phyloP scores from a whole-genome alignment of 768 basidiomycete species.

The Mycena epipterygia region DNA sequence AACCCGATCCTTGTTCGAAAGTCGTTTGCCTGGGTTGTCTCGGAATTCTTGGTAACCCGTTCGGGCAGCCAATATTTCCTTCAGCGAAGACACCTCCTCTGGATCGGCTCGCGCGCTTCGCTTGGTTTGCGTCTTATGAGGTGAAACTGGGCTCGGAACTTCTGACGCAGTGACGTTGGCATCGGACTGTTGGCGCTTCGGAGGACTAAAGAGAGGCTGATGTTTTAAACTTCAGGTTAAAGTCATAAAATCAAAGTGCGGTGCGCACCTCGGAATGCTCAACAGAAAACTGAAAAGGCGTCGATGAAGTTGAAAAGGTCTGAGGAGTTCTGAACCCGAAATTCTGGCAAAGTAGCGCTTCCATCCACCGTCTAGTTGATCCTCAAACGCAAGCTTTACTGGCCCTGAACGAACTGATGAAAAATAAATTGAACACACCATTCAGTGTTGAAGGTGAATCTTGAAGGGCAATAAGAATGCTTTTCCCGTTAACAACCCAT shows the following conservation, averaged over 20 bases:
- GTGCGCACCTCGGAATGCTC: no score
- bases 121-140: neutral
- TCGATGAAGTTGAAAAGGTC: neutral
- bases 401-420: neutral
- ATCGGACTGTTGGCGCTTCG: neutral
- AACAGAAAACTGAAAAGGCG: neutral
- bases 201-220: neutral
- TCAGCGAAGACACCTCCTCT: neutral
- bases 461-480: neutral
- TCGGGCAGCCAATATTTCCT: neutral
- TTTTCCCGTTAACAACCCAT: neutral
- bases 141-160: neutral
- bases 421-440: neutral
- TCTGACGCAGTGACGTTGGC: neutral
- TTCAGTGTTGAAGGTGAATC: neutral
- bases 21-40: neutral
- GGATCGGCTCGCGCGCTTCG: neutral
- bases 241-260: no score
- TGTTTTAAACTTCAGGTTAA: no score
- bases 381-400: neutral
- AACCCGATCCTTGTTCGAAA: neutral
- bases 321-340: neutral
- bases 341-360: slow-evolving; percentile 10
- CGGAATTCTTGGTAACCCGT: neutral
- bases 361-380: neutral